Conservation (phyloP, 768 basidiomycete genomes). For the Termitomyces heimii region DNA sequence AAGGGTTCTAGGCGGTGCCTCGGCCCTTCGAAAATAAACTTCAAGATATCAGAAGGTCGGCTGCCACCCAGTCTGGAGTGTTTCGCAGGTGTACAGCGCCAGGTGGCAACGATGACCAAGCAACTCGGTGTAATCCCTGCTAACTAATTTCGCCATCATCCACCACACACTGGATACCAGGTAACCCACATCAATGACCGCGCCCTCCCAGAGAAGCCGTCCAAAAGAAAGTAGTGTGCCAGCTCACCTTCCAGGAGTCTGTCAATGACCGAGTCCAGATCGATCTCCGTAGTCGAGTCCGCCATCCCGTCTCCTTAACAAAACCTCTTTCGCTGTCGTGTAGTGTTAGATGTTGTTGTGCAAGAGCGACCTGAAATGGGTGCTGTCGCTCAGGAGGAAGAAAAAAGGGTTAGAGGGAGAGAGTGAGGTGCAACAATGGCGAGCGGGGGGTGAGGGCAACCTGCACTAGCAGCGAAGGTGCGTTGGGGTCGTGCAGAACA, state of each 20-base stretch:
- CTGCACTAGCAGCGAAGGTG: constrained; percentile 11
- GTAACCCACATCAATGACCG: background rate
- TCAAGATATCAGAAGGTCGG: background rate
- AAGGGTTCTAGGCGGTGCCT: background rate
- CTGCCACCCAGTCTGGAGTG: background rate
- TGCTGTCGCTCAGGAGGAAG: constrained; percentile 9
- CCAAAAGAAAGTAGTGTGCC: constrained; percentile 7
- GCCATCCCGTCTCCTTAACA: constrained; percentile 45
- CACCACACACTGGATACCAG: background rate
- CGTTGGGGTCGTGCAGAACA: constrained; percentile 10
- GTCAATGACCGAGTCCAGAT: constrained; percentile 99
- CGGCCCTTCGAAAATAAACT: background rate
- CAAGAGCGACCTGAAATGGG: background rate
- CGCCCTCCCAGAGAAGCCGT: background rate
- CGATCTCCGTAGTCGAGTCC: constrained; percentile 86
- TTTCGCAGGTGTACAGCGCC: constrained; percentile 1
- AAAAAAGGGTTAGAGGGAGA: constrained; percentile 10
- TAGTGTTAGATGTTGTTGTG: constrained; percentile 4
- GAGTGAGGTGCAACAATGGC: background rate
- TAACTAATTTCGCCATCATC: background rate
- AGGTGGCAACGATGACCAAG: constrained; percentile 11
- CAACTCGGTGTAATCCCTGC: background rate
- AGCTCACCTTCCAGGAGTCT: constrained; percentile 91
- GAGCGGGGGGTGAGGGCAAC: constrained; percentile 5
- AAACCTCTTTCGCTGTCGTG: constrained; percentile 6